phyloP scores from a whole-genome alignment of 208 protist genomes.

The Phytomonas sp. region DNA sequence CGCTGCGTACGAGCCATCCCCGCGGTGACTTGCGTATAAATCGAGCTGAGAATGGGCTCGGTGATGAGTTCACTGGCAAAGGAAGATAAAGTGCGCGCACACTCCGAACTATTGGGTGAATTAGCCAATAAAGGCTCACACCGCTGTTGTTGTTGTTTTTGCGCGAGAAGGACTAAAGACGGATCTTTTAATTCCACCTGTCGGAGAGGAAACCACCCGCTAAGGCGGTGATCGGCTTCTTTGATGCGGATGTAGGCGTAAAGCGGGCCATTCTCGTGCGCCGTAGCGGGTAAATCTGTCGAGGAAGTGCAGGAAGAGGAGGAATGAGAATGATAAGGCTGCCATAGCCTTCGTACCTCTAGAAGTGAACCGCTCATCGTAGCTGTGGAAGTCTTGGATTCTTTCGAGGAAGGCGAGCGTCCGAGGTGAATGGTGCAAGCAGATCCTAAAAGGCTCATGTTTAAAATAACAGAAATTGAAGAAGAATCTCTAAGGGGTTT shows the following conservation, averaged over 20 bases:
- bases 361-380: constrained; percentile 29
- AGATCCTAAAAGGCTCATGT: constrained; percentile 13
- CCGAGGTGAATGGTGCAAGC: constrained; percentile 19
- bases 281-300: not conserved
- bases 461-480: not conserved
- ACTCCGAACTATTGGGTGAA: not conserved
- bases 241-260: constrained; percentile 75
- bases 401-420: not conserved
- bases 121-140: not conserved
- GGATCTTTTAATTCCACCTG: constrained; percentile 45
- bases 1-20: constrained; percentile 69
- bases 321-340: constrained; percentile 10
- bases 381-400: not conserved
- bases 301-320: not conserved
- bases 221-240: constrained; percentile 66
- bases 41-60: constrained; percentile 29
- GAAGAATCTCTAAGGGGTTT: not conserved
- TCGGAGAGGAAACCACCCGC: constrained; percentile 58
- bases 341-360: constrained; percentile 63
- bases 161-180: not conserved
- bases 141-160: not conserved
- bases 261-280: constrained; percentile 14
- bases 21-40: constrained; percentile 62
- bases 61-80: constrained; percentile 8
- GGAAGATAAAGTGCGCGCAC: not conserved